A percentile compares a stretch with the other conserved stretches of the same genome.
phyloP scores from a whole-genome alignment of 1,284 basidiomycete genomes.

The Trichosporon sp. region DNA sequence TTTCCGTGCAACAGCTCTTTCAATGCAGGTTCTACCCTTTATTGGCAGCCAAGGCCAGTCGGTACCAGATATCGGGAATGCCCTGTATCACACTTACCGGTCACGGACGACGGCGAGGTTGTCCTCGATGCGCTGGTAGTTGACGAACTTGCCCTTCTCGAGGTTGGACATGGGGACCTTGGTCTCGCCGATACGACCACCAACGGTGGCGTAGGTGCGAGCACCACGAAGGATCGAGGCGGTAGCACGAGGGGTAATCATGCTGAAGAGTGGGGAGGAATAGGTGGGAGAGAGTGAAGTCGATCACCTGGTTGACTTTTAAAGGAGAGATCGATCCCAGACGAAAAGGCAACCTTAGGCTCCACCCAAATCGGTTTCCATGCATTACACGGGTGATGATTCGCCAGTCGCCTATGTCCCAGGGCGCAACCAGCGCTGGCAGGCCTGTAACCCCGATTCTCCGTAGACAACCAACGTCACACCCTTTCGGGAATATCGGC shows the following conservation, averaged over 20 bases:
- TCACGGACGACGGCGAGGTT: slow-evolving; percentile 83
- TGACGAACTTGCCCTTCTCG: slow-evolving; percentile 75
- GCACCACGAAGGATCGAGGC: slow-evolving; percentile 41
- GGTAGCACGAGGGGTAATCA: slow-evolving; percentile 43
- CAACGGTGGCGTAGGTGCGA: slow-evolving; percentile 51
- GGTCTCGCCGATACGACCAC: slow-evolving; percentile 72
- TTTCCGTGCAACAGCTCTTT: not conserved
- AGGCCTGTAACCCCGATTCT: slow-evolving; percentile 20
- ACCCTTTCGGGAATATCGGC: slow-evolving; percentile 19
- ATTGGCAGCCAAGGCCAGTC: not conserved
- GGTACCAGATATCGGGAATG: not conserved
- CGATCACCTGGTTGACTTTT: slow-evolving; percentile 22
- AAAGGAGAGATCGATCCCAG: slow-evolving; percentile 21
- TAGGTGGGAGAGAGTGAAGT: slow-evolving; percentile 15
- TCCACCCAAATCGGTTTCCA: slow-evolving; percentile 12
- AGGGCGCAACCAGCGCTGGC: slow-evolving; percentile 11
- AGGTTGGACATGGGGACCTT: slow-evolving; percentile 94
- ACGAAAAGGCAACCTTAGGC: slow-evolving; percentile 7
- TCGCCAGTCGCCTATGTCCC: slow-evolving; percentile 12
- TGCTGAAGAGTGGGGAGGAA: slow-evolving; percentile 29
- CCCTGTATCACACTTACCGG: slow-evolving; percentile 61
- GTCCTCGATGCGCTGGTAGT: slow-evolving; percentile 97
- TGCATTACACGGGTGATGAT: slow-evolving; percentile 2
- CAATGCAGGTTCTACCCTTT: too few relatives aligned
- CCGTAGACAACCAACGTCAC: slow-evolving; percentile 18